Percentiles rank a stretch among this genome's conserved stretches.
Evolutionary conservation across 1,284 basidiomycete species (phyloP).

Genomic region (Entoloma clypeatum): DNA sequence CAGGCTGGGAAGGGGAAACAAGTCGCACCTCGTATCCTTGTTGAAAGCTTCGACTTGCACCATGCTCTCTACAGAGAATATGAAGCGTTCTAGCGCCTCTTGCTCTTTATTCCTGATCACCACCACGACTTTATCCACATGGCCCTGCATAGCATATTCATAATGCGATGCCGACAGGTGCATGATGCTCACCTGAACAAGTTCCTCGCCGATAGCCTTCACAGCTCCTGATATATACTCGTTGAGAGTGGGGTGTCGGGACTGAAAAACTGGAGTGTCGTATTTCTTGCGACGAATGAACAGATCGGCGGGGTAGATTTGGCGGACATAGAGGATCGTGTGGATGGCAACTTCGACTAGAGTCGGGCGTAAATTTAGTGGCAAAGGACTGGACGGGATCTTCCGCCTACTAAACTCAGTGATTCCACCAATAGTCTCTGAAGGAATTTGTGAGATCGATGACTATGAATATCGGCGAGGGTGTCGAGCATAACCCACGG

Average conservation of each 20-base stretch:
- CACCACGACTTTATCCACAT: slow-evolving; percentile 70
- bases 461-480: background rate
- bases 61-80: slow-evolving; percentile 73
- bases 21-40: slow-evolving; percentile 54
- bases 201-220: slow-evolving; percentile 71
- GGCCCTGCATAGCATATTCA: slow-evolving; percentile 44
- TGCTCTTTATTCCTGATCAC: slow-evolving; percentile 79
- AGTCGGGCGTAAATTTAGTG: background rate
- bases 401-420: slow-evolving; percentile 58
- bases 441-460: background rate
- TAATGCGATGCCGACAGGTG: background rate
- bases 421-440: slow-evolving; percentile 59
- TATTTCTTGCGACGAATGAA: slow-evolving; percentile 88
- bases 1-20: background rate
- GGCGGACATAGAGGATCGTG: slow-evolving; percentile 85
- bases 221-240: slow-evolving; percentile 84
- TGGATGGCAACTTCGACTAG: slow-evolving; percentile 92
- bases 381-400: background rate
- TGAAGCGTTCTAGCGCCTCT: slow-evolving; percentile 74
- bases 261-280: slow-evolving; percentile 86
- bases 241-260: slow-evolving; percentile 82
- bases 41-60: slow-evolving; percentile 65
- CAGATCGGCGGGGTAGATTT: slow-evolving; percentile 84
- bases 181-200: slow-evolving; percentile 50
- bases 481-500: slow-evolving; percentile 27